Evolutionary conservation across 495 filamentous ascomycete species (phyloP).

Genomic region (Pyronema omphalodes): DNA sequence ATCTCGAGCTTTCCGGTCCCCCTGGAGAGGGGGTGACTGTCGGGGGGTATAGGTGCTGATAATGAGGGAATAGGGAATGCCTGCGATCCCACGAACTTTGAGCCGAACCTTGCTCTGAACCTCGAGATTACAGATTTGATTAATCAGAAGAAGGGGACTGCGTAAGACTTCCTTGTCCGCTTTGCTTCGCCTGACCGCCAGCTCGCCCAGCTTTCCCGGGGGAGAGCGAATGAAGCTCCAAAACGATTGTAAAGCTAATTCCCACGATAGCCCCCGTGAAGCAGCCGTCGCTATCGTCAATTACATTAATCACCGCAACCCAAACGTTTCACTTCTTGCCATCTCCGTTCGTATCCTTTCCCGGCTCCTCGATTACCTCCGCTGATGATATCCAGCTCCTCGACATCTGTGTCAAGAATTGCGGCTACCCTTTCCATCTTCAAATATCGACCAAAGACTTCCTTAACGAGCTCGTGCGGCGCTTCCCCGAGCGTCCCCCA

Average conservation of each 20-base stretch:
- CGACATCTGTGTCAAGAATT: slow-evolving; percentile 98
- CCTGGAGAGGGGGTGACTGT: neutral
- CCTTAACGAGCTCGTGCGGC: slow-evolving; percentile 88
- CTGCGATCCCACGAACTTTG: slow-evolving; percentile 89
- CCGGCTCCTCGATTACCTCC: neutral
- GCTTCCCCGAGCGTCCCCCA: slow-evolving; percentile 87
- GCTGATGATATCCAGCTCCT: slow-evolving; percentile 44
- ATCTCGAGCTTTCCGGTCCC: neutral
- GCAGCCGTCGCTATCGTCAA: slow-evolving; percentile 85
- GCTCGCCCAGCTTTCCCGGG: slow-evolving; percentile 2
- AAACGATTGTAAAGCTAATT: neutral
- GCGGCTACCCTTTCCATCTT: slow-evolving; percentile 95
- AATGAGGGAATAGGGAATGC: slow-evolving; percentile 44
- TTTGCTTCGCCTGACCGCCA: slow-evolving; percentile 6
- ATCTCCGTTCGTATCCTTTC: slow-evolving; percentile 36
- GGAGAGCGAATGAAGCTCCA: neutral
- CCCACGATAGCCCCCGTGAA: slow-evolving; percentile 54
- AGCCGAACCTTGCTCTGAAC: slow-evolving; percentile 88
- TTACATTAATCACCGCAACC: slow-evolving; percentile 88
- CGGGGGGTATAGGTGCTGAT: slow-evolving; percentile 2
- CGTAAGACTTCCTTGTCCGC: slow-evolving; percentile 32
- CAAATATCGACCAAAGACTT: slow-evolving; percentile 99
- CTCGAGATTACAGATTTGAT: slow-evolving; percentile 93
- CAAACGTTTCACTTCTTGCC: slow-evolving; percentile 80
- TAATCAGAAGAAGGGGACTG: slow-evolving; percentile 93